Conservation (phyloP, 1,284 basidiomycete species). For the Leccinum angustisporum region DNA sequence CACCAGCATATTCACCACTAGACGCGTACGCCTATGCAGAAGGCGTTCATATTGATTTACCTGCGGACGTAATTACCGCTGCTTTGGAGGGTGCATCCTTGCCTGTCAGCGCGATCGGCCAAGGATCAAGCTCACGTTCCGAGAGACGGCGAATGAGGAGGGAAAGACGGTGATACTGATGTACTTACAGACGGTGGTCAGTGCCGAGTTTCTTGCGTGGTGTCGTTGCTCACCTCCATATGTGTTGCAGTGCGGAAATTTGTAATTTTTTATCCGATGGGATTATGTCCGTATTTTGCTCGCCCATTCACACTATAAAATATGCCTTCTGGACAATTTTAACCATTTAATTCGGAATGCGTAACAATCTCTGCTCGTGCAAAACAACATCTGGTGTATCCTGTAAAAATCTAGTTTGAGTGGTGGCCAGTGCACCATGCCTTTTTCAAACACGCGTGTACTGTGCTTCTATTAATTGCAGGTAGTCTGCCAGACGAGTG, state of each 20-base stretch:
- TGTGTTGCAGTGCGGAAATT: slow-evolving; percentile 18
- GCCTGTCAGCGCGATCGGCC: slow-evolving; percentile 54
- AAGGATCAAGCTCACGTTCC: slow-evolving; percentile 46
- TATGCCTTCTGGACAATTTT: slow-evolving; percentile 27
- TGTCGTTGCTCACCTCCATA: slow-evolving; percentile 11
- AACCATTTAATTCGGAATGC: slow-evolving; percentile 28
- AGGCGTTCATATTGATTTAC: slow-evolving; percentile 79
- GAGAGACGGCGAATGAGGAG: slow-evolving; percentile 58
- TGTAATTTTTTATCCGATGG: slow-evolving; percentile 22
- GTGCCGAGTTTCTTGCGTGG: slow-evolving; percentile 2
- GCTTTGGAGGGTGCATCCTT: slow-evolving; percentile 68
- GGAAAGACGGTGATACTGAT: slow-evolving; percentile 44
- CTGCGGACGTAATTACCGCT: slow-evolving; percentile 79
- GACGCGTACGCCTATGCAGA: slow-evolving; percentile 78
- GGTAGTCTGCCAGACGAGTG: not conserved
- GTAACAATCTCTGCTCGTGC: slow-evolving; percentile 16
- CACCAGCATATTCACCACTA: slow-evolving; percentile 79
- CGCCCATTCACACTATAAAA: slow-evolving; percentile 14
- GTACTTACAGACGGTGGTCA: slow-evolving; percentile 11
- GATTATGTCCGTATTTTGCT: slow-evolving; percentile 28
- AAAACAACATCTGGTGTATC: slow-evolving; percentile 14
- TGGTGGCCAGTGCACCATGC: slow-evolving; percentile 7
- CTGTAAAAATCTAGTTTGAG: slow-evolving; percentile 22
- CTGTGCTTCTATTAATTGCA: not conserved
- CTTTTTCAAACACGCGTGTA: slow-evolving; percentile 1